Percentiles rank a stretch among this genome's conserved stretches.
These are phyloP conservation scores for Suillus americanus DNA, from an alignment of 768 basidiomycete genomes.

Conservation along the genomic window DNA sequence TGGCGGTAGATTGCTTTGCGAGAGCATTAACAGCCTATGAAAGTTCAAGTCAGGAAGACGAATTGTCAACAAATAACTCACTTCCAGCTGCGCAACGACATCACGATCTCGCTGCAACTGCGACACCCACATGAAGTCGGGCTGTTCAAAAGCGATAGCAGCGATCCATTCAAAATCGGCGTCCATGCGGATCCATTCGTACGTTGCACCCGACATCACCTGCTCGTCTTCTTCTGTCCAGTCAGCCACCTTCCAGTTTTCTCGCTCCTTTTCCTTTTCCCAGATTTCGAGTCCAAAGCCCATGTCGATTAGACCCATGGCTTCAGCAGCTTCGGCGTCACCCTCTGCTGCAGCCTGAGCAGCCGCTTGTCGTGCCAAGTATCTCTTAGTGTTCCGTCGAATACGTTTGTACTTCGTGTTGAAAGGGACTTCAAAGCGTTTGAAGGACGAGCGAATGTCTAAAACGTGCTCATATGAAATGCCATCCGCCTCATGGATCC, in stretches of 20 bases:
- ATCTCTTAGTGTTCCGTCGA: constrained; percentile 94
- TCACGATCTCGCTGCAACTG: constrained; percentile 95
- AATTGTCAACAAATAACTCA: constrained; percentile 34
- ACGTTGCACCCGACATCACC: constrained; percentile 91
- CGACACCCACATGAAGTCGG: constrained; percentile 98
- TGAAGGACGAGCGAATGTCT: constrained; percentile 82
- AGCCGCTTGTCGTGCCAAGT: constrained; percentile 88
- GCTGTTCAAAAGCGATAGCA: constrained; percentile 88
- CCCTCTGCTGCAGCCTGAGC: constrained; percentile 92
- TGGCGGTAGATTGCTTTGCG: constrained; percentile 74
- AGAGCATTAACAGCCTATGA: constrained; percentile 91
- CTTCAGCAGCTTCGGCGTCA: constrained; percentile 88
- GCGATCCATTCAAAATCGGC: constrained; percentile 99
- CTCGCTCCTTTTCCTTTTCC: constrained; percentile 92
- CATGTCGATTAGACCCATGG: constrained; percentile 92
- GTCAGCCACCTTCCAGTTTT: constrained; percentile 95
- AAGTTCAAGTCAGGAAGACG: constrained; percentile 10
- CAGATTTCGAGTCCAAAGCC: constrained; percentile 92
- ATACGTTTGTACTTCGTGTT: constrained; percentile 98
- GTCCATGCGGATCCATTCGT: constrained; percentile 99
- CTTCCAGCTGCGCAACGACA: constrained; percentile 96
- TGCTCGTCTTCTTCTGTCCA: constrained; percentile 98
- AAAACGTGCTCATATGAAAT: constrained; percentile 98
- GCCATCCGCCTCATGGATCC: constrained; percentile 98
- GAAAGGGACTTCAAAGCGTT: constrained; percentile 97